These are phyloP conservation scores for Reutealis trisperma DNA, from an alignment of 345 rosid species.

Conservation along the genomic window DNA sequence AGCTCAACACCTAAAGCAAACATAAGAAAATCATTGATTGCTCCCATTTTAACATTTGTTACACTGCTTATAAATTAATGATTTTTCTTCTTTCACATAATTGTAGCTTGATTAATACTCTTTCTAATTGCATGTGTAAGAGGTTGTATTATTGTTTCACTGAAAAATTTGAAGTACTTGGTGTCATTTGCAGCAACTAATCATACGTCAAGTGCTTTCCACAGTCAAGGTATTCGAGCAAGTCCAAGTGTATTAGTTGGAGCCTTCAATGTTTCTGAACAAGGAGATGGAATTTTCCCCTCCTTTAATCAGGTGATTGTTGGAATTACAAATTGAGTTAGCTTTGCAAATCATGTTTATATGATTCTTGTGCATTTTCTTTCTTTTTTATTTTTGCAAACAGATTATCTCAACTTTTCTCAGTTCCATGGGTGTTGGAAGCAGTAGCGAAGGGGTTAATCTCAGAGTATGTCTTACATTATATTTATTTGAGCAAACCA, in stretches of 20 bases:
- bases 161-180: background rate
- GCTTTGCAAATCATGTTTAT: background rate
- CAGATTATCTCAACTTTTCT: slow-evolving; percentile 44
- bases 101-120: too few species aligned
- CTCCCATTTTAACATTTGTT: background rate
- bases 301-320: background rate
- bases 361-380: background rate
- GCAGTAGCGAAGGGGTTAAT: slow-evolving; percentile 36
- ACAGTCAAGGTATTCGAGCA: background rate
- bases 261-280: background rate
- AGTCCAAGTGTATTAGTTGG: background rate
- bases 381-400: background rate
- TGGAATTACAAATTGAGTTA: background rate
- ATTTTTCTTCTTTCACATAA: too few species aligned
- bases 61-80: background rate
- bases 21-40: background rate
- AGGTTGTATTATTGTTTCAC: background rate
- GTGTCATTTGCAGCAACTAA: background rate
- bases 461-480: slow-evolving; percentile 24
- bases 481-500: background rate
- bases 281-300: background rate
- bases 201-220: background rate
- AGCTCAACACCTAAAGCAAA: background rate
- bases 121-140: background rate
- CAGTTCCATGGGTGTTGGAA: slow-evolving; percentile 38